Base-by-base conservation (phyloP, 2,329 filamentous ascomycete genomes). In the Colletotrichum truncatum region DNA sequence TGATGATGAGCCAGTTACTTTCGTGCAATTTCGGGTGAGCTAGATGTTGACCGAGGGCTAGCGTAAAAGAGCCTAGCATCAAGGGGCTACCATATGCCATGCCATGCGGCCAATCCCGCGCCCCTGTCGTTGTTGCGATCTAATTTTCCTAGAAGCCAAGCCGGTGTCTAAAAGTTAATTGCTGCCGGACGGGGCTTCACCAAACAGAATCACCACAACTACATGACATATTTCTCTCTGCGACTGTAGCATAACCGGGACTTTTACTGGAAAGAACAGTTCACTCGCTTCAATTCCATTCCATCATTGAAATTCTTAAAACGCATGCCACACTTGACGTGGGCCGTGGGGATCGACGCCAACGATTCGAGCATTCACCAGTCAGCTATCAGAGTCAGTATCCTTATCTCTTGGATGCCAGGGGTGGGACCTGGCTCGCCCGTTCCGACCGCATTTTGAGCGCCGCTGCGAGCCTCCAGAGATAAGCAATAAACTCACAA, bases 331-430 rank as follows among this genome's bases (percentile, higher is more conserved):
- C 36, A 12, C 34, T 46, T n/a, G 25, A 25, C 23, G 34, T 9
- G 12, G 21, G 39, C 64, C 59, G 52, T 30, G 60, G 60, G 53
- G 64, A 66, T 59, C 60, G 52, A 66, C 60, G 32, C 28, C 52
- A 30, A 21, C 52, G 21, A 64, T 59, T 51, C 14, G 63, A 46
- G 56, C 48, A 61, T 28, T 38, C 45, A n/a, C 51, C 64, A 64
- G 51, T 58, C 45, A 66, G 38, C 45, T 58, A 48, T 48, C 46
- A 66, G 59, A 52, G 46, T 53, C 43, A 30, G 30, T 43, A 21
- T 28, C 18, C 64, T 66, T 66, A 66, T 66, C 64, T 66, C 64
- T 65, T 59, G 64, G 52, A 58, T 49, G 64, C 60, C 52, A 66
- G 64, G 59, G 64, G 64, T 66, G 64, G 59, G 53, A 38, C 64